Evolutionary conservation across 2,329 filamentous ascomycete genomes (phyloP), one percentile per base, ranked within the genome.

Genomic region (Trichoderma polysporum): DNA sequence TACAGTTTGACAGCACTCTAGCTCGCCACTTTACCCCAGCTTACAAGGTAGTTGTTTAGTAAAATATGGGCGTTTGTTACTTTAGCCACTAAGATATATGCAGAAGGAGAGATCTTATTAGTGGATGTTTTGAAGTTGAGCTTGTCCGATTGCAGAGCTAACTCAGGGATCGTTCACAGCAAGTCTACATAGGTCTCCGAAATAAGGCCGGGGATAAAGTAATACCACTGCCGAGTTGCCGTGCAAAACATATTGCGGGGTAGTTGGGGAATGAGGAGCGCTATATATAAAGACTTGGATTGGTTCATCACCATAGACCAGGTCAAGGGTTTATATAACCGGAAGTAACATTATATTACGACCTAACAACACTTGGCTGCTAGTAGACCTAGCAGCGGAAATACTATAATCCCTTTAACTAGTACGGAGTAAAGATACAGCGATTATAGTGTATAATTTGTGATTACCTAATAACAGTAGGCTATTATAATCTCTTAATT

Each of bases 51-150:
- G 52, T 15, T 56, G 52, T 56, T 56, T 56, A 56, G 52, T 56
- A 37, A 9, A 13, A 37, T 56, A 56, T 35, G 12, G 35, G 52
- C 31, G 19, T 56, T 35, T 22, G 19, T 7, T 25, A 13, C 12
- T 56, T 22, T 17, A 37, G 52, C 31, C 52, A 37, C 52, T 56
- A 56, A 29, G 31, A 56, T 56, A 35, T 56, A 56, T 56, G 19
- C 31, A 56, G 52, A 56, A 56, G 52, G 52, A 56, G 52, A 56
- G 52, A 56, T 56, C 31, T 56, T 25, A 56, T 56, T 56, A 56
- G 52, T 56, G 52, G 52, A 56, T 56, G 52, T 35, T 37, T 25
- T 56, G 31, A 35, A 17, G n/a, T 35, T 37, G 52, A 19, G 52
- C 22, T 54, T 56, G 52, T 56, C 52, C 52, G 52, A 56, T 56